A percentile compares a stretch with the other conserved stretches of the same genome.
These are phyloP conservation scores for Chenopodium formosanum DNA, from an alignment of 148 eudicot genomes.

Conservation along the genomic window DNA sequence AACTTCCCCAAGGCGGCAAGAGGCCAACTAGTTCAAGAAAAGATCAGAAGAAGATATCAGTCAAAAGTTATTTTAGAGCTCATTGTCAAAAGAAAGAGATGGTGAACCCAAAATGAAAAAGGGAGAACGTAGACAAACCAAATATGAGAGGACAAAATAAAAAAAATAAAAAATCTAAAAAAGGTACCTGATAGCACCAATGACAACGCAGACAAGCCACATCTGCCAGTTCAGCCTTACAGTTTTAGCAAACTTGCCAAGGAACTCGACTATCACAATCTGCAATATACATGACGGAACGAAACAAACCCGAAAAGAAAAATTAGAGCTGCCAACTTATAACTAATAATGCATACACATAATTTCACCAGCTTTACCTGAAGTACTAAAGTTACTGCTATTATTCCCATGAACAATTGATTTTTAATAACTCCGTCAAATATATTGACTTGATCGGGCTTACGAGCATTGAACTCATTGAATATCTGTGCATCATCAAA, in stretches of 20 bases:
- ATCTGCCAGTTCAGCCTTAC: conserved; percentile 72
- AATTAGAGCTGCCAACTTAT: not conserved
- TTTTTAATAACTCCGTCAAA: conserved; percentile 74
- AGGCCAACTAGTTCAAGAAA: conserved; percentile 65
- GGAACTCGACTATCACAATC: conserved; percentile 75
- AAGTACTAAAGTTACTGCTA: conserved; percentile 62
- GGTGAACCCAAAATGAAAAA: too few species aligned
- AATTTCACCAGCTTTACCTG: conserved; percentile 46
- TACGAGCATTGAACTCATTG: conserved; percentile 94
- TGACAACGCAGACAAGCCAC: conserved; percentile 73
- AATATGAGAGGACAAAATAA: not conserved
- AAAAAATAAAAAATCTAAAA: not conserved
- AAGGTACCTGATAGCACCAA: conserved; percentile 70
- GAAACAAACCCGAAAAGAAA: not conserved
- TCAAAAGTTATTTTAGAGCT: not conserved
- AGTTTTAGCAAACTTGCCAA: conserved; percentile 77
- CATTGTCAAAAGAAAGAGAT: not conserved
- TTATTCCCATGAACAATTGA: conserved; percentile 71
- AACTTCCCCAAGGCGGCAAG: conserved; percentile 76
- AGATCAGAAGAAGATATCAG: not conserved
- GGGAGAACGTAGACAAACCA: not conserved
- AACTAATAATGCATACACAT: not conserved
- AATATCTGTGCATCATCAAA: conserved; percentile 50
- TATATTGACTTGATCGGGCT: conserved; percentile 82
- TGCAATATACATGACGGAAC: conserved; percentile 22